Evolutionary conservation across 2,329 filamentous ascomycete genomes (phyloP).

Genomic region (Albifimbria verrucaria): DNA sequence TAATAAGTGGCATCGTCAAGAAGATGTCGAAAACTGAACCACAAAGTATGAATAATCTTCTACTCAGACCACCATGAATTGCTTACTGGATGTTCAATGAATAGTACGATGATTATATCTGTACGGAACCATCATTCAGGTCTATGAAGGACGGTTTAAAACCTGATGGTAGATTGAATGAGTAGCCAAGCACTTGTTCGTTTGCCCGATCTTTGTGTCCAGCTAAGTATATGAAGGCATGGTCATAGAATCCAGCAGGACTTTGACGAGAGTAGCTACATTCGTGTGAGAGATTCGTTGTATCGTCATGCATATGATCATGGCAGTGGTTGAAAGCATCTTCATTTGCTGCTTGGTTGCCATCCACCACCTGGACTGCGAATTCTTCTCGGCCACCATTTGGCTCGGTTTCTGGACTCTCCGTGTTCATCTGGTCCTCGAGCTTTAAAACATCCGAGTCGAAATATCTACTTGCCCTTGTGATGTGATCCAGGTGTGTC

Average conservation of each 20-base stretch:
- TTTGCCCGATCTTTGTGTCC: not conserved
- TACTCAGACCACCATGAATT: not conserved
- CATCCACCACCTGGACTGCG: not conserved
- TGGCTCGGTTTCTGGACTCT: not conserved
- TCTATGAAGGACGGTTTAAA: not conserved
- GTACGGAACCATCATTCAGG: not conserved
- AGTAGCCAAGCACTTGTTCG: not conserved
- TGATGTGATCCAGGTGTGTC: not conserved
- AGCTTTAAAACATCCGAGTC: not conserved
- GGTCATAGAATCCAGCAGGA: not conserved
- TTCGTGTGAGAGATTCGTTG: not conserved
- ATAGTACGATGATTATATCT: not conserved
- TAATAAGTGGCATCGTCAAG: not conserved
- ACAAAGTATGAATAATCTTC: not conserved
- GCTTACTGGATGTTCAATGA: not conserved
- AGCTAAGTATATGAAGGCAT: not conserved
- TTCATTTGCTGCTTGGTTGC: not conserved
- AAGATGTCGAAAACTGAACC: not conserved
- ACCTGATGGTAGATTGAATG: not conserved
- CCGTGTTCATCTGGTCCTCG: not conserved
- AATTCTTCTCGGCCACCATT: not conserved
- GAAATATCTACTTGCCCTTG: not conserved
- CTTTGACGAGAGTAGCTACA: not conserved
- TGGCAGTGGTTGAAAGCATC: not conserved
- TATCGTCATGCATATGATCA: not conserved